Evolutionary conservation across 2,329 filamentous ascomycete genomes (phyloP).

Genomic region (Apiospora hydei): DNA sequence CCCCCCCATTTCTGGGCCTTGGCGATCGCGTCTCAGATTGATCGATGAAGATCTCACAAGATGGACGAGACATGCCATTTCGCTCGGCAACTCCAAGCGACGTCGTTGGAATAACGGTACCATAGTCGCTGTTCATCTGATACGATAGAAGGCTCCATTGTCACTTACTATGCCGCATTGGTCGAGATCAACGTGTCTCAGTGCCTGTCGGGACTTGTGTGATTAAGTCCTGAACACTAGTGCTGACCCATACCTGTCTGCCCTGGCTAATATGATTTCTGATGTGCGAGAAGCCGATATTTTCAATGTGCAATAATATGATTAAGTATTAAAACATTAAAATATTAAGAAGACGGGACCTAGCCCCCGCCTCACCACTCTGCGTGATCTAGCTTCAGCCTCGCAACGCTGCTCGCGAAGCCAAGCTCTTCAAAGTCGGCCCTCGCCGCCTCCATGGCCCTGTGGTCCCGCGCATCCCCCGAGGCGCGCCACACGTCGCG

Average conservation of each 20-base stretch:
- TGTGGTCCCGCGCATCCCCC: not conserved
- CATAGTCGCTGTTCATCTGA: not conserved
- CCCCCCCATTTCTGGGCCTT: not conserved
- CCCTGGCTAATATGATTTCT: not conserved
- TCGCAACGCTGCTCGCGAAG: conserved; percentile 4
- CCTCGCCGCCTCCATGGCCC: conserved; percentile 18
- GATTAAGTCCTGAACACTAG: not conserved
- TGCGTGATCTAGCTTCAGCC: not conserved
- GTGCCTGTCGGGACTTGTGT: not conserved
- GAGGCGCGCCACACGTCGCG: conserved; percentile 10
- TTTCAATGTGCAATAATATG: not conserved
- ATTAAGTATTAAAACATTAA: conserved; percentile 6
- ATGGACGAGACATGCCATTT: not conserved
- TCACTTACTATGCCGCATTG: not conserved
- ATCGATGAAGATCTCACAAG: conserved; percentile 8
- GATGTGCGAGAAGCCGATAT: not conserved
- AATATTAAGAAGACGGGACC: not conserved
- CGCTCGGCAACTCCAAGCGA: not conserved
- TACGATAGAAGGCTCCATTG: not conserved
- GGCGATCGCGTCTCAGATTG: conserved; percentile 6
- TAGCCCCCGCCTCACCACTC: not conserved
- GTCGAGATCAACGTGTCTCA: not conserved
- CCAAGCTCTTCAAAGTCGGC: conserved; percentile 13
- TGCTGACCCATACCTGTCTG: no score
- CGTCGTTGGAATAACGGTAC: not conserved